A percentile compares a stretch with the other conserved stretches of the same genome.
These are phyloP conservation scores for Parathielavia hyrcaniae DNA, from an alignment of 495 filamentous ascomycete species.

Conservation along the genomic window DNA sequence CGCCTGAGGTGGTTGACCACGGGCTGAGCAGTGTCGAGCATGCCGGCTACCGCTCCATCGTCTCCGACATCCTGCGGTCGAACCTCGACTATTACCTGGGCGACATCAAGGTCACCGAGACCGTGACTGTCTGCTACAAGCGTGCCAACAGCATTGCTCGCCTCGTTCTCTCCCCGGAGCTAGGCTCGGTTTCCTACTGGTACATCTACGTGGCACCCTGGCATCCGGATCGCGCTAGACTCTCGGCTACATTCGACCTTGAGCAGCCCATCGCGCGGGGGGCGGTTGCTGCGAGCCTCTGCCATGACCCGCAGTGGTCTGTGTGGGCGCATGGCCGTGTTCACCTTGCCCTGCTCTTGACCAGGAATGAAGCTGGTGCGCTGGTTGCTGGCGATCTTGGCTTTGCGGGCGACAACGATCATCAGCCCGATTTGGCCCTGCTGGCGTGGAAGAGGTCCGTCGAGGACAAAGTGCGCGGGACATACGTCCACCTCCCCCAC, in stretches of 20 bases:
- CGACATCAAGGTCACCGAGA: conserved; percentile 32
- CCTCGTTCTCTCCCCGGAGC: conserved; percentile 26
- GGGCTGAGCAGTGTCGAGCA: not conserved
- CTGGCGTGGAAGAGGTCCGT: conserved; percentile 15
- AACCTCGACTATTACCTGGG: conserved; percentile 27
- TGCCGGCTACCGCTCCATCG: not conserved
- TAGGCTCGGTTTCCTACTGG: conserved; percentile 16
- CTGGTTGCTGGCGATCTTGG: not conserved
- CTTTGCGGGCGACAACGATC: not conserved
- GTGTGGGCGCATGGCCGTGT: conserved; percentile 30
- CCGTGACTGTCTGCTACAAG: conserved; percentile 31
- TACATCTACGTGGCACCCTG: conserved; percentile 31
- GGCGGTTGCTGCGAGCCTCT: not conserved
- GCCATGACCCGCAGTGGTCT: conserved; percentile 18
- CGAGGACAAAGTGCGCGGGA: conserved; percentile 45
- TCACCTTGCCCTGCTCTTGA: conserved; percentile 30
- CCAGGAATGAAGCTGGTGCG: not conserved
- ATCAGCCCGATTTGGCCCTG: not conserved
- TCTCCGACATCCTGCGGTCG: not conserved
- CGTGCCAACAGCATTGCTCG: conserved; percentile 29
- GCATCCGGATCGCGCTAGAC: conserved; percentile 1
- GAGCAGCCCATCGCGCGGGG: conserved; percentile 47
- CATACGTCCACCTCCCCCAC: conserved; percentile 49
- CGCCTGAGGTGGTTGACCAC: not conserved
- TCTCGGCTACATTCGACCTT: conserved; percentile 28